Base-by-base conservation (phyloP, 345 rosid species). In the Chamaenerion angustifolium region DNA sequence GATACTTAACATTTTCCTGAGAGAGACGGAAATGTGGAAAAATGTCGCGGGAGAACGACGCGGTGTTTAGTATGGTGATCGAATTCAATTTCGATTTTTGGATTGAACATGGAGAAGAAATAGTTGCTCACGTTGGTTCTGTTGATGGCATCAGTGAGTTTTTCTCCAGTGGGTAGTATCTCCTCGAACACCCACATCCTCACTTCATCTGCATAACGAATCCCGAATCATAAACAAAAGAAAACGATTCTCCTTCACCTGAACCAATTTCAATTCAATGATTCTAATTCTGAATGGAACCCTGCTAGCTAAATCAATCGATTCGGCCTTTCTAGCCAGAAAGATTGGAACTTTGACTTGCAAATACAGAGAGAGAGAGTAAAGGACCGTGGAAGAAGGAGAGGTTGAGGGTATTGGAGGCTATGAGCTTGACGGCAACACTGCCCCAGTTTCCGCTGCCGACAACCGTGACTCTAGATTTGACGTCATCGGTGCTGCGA, bases 361-460 rank as follows among this genome's bases (percentile, higher is more conserved):
- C 27, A 51, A 21, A 10, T 0, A 0, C 11, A 52, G 48, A 44
- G 11, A n/a, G 10, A 45, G 52, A 16, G 10, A 52, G 27, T 2
- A 46, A 17, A 6, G 1, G 1, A 92, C 98, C 96, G 47, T 92
- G 90, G 60, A 87, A 84, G 46, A 80, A 82, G 57, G 63, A 41
- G 61, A 84, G 81, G 59, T 68, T 78, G 71, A 80, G 69, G 67
- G 93, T 65, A 68, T 87, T 92, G 21, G 83, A 84, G 49, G 95
- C 98, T 65, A 92, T 77, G 77, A 92, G 96, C 67, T 82, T 92
- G 58, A 95, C 80, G 58, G 96, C 98, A 35, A 87, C 96, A 56
- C 95, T 92, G 17, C 98, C 96, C 98, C 96, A 92, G 65, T 84
- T 87, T 16, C 98, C 98, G 69, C 98, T 87, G 0, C 98, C 98